These are phyloP conservation scores for Tulasnella sp. DNA, from an alignment of 768 basidiomycete species.

Conservation along the genomic window DNA sequence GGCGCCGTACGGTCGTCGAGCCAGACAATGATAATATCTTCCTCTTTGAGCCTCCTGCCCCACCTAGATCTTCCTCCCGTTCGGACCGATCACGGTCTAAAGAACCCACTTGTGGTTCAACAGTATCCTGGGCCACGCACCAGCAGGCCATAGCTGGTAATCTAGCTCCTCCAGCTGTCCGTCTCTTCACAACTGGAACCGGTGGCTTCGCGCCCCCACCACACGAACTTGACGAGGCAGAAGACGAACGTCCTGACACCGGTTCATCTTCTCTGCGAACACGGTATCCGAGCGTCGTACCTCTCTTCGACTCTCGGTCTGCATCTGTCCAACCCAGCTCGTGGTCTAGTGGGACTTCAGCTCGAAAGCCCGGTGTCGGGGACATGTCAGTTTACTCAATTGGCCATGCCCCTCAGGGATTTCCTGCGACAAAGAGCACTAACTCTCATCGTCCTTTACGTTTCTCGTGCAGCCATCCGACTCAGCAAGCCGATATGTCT, in stretches of 20 bases:
- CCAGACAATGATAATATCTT: background rate
- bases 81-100: conserved; percentile 3
- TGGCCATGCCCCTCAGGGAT: too few relatives aligned
- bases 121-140: conserved; percentile 2
- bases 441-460: background rate
- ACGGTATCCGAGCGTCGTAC: background rate
- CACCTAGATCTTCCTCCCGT: background rate
- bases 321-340: background rate
- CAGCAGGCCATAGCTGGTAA: conserved; percentile 1
- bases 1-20: background rate
- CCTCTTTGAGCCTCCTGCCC: conserved; percentile 6
- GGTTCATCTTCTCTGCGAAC: background rate
- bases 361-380: too few relatives aligned
- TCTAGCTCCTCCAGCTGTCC: background rate
- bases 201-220: background rate
- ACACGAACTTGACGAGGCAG: background rate
- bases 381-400: too few relatives aligned
- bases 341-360: background rate
- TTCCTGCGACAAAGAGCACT: too few relatives aligned
- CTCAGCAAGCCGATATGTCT: background rate
- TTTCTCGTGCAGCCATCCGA: background rate
- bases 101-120: background rate
- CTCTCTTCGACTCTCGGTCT: background rate
- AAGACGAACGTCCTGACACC: conserved; percentile 1
- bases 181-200: conserved; percentile 4